A percentile compares a stretch with the other conserved stretches of the same genome.
Conservation (phyloP, 495 filamentous ascomycete genomes). For the Penicillium coprophilum region DNA sequence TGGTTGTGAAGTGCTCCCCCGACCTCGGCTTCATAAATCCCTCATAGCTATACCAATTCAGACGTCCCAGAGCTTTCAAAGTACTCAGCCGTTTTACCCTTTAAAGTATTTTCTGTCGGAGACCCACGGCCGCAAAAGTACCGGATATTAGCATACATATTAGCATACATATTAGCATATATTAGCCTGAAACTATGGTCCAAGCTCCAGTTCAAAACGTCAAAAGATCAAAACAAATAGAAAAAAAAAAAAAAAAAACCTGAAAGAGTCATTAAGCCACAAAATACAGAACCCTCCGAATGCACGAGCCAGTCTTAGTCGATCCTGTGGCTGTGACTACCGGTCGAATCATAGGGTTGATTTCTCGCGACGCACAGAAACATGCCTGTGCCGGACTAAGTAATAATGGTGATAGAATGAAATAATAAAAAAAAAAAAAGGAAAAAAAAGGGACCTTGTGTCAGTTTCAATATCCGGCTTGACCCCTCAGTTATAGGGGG, state of each 20-base stretch:
- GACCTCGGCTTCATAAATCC: too few relatives aligned
- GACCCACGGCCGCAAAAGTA: slow-evolving; percentile 5
- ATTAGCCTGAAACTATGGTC: slow-evolving; percentile 9
- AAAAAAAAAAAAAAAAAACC: slow-evolving; percentile 5
- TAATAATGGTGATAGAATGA: not conserved
- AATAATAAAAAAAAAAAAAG: not conserved
- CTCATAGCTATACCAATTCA: too few relatives aligned
- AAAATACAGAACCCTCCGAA: slow-evolving; percentile 19
- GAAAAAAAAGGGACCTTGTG: not conserved
- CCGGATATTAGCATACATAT: slow-evolving; percentile 5
- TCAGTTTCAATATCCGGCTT: slow-evolving; percentile 18
- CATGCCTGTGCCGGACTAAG: not conserved
- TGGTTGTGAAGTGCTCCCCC: too few relatives aligned
- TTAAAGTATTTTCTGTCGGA: not conserved
- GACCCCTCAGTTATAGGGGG: slow-evolving; percentile 2
- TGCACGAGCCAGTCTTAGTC: slow-evolving; percentile 22
- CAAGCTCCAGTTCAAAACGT: slow-evolving; percentile 19
- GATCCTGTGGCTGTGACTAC: slow-evolving; percentile 31
- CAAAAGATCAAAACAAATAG: not conserved
- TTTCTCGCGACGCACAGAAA: slow-evolving; percentile 16
- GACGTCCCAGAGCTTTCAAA: too few relatives aligned
- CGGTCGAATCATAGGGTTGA: slow-evolving; percentile 16
- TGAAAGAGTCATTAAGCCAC: not conserved
- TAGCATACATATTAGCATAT: slow-evolving; percentile 3
- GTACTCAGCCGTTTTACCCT: too few relatives aligned